Percentiles rank a stretch among this genome's conserved stretches.
These are phyloP conservation scores for Xerocomus brunneocitrinus DNA, from an alignment of 768 basidiomycete genomes.

Conservation along the genomic window DNA sequence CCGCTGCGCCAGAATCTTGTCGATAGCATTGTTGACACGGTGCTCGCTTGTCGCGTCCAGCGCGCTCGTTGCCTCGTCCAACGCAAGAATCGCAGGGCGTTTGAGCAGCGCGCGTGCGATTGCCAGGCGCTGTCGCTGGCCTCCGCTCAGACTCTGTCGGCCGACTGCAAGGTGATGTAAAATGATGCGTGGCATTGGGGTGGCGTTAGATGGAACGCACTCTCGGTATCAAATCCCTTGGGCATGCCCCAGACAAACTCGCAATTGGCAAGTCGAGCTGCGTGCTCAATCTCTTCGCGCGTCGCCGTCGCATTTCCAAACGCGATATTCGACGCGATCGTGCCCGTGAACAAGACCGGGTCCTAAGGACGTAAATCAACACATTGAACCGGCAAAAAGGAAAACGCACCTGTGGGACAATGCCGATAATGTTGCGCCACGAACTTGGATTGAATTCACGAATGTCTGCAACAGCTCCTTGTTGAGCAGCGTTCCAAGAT, in stretches of 20 bases:
- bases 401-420: slow-evolving; percentile 74
- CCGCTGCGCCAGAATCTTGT: slow-evolving; percentile 73
- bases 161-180: slow-evolving; percentile 17
- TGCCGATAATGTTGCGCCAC: slow-evolving; percentile 85
- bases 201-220: slow-evolving; percentile 44
- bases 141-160: slow-evolving; percentile 42
- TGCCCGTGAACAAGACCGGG: slow-evolving; percentile 86
- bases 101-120: slow-evolving; percentile 86
- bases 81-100: slow-evolving; percentile 80
- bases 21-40: slow-evolving; percentile 81
- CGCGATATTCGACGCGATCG: slow-evolving; percentile 92
- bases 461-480: slow-evolving; percentile 53
- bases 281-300: slow-evolving; percentile 79
- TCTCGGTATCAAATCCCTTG: slow-evolving; percentile 88
- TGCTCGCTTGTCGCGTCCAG: slow-evolving; percentile 87
- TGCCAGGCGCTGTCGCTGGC: slow-evolving; percentile 76
- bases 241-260: slow-evolving; percentile 96
- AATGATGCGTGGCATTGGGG: slow-evolving; percentile 30
- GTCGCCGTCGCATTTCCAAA: slow-evolving; percentile 77
- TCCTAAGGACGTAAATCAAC: slow-evolving; percentile 38
- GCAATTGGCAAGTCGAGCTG: slow-evolving; percentile 89
- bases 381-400: neutral
- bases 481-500: neutral
- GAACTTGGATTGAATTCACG: slow-evolving; percentile 78
- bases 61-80: slow-evolving; percentile 89